Evolutionary conservation across 768 basidiomycete species (phyloP).

Genomic region (Cyclocybe cylindracea): DNA sequence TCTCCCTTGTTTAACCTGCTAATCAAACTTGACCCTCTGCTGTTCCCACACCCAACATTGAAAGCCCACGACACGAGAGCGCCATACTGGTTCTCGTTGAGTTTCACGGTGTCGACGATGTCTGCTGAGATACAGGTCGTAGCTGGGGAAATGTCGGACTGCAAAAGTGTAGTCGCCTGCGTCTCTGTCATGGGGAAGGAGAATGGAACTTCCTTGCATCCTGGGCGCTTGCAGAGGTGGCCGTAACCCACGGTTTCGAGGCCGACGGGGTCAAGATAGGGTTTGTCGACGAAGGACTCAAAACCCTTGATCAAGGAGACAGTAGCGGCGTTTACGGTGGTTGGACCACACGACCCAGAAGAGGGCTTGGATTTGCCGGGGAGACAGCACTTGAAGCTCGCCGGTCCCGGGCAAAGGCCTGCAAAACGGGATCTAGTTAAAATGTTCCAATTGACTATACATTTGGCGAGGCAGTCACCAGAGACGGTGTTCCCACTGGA

Average conservation of each 20-base stretch:
- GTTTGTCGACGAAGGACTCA: slow-evolving; percentile 35
- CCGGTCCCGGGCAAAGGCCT: slow-evolving; percentile 30
- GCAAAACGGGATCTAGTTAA: neutral
- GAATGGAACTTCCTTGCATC: slow-evolving; percentile 34
- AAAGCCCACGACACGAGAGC: slow-evolving; percentile 11
- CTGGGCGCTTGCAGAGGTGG: slow-evolving; percentile 29
- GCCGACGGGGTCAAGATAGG: slow-evolving; percentile 35
- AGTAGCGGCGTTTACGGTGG: slow-evolving; percentile 29
- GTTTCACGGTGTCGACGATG: slow-evolving; percentile 4
- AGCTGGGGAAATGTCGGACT: slow-evolving; percentile 22
- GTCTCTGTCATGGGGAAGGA: slow-evolving; percentile 32
- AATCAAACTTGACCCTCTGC: slow-evolving; percentile 25
- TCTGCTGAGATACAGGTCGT: slow-evolving; percentile 24
- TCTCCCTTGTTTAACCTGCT: slow-evolving; percentile 27
- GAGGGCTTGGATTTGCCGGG: slow-evolving; percentile 1
- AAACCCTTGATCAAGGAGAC: slow-evolving; percentile 29
- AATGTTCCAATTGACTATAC: too few relatives aligned
- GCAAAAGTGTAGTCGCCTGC: slow-evolving; percentile 28
- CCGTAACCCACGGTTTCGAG: slow-evolving; percentile 38
- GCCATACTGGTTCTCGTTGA: slow-evolving; percentile 32
- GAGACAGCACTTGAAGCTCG: slow-evolving; percentile 27
- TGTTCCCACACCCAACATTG: slow-evolving; percentile 26
- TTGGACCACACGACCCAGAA: slow-evolving; percentile 9
- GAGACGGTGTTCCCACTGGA: slow-evolving; percentile 20
- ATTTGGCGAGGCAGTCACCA: slow-evolving; percentile 12